Percentiles rank a stretch among this genome's conserved stretches.
Conservation (phyloP, 2,329 filamentous ascomycete genomes). For the Arthrobotrys pseudoclavata region DNA sequence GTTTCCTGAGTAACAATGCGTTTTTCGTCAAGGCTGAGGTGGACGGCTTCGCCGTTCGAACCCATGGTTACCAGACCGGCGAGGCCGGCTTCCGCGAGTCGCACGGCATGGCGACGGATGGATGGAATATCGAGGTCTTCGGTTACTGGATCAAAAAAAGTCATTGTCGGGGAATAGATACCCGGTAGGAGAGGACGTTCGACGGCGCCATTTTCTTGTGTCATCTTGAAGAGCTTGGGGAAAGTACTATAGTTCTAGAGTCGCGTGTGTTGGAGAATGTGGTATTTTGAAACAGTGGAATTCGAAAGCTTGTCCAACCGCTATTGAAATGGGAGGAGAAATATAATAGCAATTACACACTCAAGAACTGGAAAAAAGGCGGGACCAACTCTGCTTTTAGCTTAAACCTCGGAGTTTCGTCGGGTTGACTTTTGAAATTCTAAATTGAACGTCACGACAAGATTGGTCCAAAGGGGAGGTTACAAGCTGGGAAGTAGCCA, state of each 20-base stretch:
- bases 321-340: not conserved
- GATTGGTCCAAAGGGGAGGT: conserved; percentile 33
- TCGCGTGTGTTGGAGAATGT: conserved; percentile 46
- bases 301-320: conserved; percentile 7
- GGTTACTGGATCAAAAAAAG: conserved; percentile 76
- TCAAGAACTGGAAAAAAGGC: conserved; percentile 5
- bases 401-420: conserved; percentile 58
- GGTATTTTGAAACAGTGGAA: conserved; percentile 34
- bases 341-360: conserved; percentile 16
- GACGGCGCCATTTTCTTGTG: conserved; percentile 50
- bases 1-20: conserved; percentile 78
- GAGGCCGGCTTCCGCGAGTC: conserved; percentile 79
- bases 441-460: conserved; percentile 34
- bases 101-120: conserved; percentile 74
- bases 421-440: conserved; percentile 49
- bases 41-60: conserved; percentile 86
- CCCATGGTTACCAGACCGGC: conserved; percentile 82
- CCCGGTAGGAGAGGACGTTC: conserved; percentile 66
- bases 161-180: conserved; percentile 80
- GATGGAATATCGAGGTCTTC: conserved; percentile 77
- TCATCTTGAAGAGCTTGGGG: conserved; percentile 35
- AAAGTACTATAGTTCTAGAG: conserved; percentile 9
- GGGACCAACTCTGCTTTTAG: conserved; percentile 38
- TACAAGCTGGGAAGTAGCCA: conserved; percentile 15
- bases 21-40: conserved; percentile 79